Evolutionary conservation across 2,329 filamentous ascomycete genomes (phyloP).

Genomic region (Phialocephala sp.): DNA sequence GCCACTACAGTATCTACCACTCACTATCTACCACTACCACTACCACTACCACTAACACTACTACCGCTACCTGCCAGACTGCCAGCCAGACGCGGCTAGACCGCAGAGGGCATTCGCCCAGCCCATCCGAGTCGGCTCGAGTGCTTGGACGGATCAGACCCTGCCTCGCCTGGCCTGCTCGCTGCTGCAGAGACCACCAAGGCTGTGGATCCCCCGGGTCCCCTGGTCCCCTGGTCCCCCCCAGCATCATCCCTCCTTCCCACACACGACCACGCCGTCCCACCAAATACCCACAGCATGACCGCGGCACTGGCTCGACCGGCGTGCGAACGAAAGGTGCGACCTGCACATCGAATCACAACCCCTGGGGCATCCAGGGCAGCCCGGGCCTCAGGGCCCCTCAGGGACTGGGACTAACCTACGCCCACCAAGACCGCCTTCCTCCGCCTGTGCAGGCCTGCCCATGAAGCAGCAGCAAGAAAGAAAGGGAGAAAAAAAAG

Average conservation of each 20-base stretch:
- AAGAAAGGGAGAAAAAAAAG: too few relatives aligned
- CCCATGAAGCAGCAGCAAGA: neutral
- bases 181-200: neutral
- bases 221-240: neutral
- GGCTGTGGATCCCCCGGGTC: neutral
- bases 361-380: neutral
- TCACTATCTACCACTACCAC: too few relatives aligned
- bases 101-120: too few relatives aligned
- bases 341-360: slow-evolving; percentile 21
- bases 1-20: too few relatives aligned
- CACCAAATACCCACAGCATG: neutral
- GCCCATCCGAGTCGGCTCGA: too few relatives aligned
- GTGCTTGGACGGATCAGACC: too few relatives aligned
- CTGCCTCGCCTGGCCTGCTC: neutral
- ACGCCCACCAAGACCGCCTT: neutral
- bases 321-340: too few relatives aligned
- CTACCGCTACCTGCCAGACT: too few relatives aligned
- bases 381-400: too few relatives aligned
- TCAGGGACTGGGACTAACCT: neutral
- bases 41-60: too few relatives aligned
- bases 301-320: slow-evolving; percentile 17
- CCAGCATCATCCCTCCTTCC: slow-evolving; percentile 13
- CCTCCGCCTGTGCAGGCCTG: neutral
- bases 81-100: too few relatives aligned
- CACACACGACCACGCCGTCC: too few relatives aligned